A percentile compares a stretch with the other conserved stretches of the same genome.
Conservation (phyloP, 2,329 filamentous ascomycete species). For the Cordyceps militaris region DNA sequence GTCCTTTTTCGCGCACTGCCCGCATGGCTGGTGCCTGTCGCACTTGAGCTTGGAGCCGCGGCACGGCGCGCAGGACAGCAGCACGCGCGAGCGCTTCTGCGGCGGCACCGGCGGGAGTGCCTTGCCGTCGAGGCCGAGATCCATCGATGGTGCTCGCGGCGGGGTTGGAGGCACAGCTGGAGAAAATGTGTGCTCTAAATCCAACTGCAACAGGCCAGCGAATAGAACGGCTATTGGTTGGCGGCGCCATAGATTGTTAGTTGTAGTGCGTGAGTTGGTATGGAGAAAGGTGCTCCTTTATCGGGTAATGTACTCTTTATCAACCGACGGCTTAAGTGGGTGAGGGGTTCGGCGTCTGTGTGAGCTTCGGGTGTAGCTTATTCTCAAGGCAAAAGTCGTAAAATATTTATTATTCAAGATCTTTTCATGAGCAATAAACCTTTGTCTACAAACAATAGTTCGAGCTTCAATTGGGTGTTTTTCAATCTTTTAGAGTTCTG, state of each 20-base stretch:
- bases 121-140: slow-evolving; percentile 5
- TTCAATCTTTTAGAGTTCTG: too few species aligned
- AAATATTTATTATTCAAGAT: too few species aligned
- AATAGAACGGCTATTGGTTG: background rate
- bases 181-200: too few species aligned
- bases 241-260: background rate
- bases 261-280: background rate
- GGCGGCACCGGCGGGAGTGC: slow-evolving; percentile 7
- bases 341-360: background rate
- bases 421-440: too few species aligned
- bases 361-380: too few species aligned
- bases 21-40: slow-evolving; percentile 45
- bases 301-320: too few species aligned
- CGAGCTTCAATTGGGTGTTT: too few species aligned
- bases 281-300: background rate
- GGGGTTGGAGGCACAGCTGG: too few species aligned
- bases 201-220: background rate
- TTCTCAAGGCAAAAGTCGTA: too few species aligned
- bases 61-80: slow-evolving; percentile 47
- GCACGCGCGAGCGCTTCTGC: slow-evolving; percentile 40
- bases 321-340: background rate
- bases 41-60: slow-evolving; percentile 50
- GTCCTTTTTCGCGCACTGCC: slow-evolving; percentile 45
- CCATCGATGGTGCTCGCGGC: background rate
- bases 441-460: too few species aligned